Evolutionary conservation across 169 alveolate genomes (phyloP).

Genomic region (Plasmodium gaboni): DNA sequence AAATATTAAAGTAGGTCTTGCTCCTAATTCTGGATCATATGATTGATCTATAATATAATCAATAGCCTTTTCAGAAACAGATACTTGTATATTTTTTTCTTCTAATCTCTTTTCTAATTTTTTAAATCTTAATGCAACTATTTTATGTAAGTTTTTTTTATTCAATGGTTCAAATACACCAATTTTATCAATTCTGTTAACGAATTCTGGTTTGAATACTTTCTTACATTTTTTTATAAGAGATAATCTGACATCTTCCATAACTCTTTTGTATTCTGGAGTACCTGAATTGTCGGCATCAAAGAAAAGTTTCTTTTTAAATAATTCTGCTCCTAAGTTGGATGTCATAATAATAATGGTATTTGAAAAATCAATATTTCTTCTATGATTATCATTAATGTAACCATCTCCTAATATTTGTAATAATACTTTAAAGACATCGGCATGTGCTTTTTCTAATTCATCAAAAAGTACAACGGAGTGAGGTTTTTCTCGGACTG

Average conservation of each 20-base stretch:
- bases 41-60: conserved; percentile 74
- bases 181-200: conserved; percentile 87
- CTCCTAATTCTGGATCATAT: conserved; percentile 76
- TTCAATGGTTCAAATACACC: conserved; percentile 78
- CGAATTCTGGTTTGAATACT: conserved; percentile 84
- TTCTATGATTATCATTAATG: conserved; percentile 81
- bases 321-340: conserved; percentile 84
- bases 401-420: conserved; percentile 78
- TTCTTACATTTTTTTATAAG: conserved; percentile 72
- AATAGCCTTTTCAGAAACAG: conserved; percentile 61
- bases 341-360: conserved; percentile 86
- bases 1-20: conserved; percentile 75
- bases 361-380: conserved; percentile 85
- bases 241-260: conserved; percentile 58
- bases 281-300: conserved; percentile 71
- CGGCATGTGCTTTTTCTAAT: conserved; percentile 76
- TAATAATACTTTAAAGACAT: conserved; percentile 67
- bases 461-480: conserved; percentile 76
- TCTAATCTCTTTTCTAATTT: conserved; percentile 74
- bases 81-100: conserved; percentile 44
- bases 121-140: conserved; percentile 76
- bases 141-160: conserved; percentile 72
- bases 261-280: conserved; percentile 48
- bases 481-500: conserved; percentile 80
- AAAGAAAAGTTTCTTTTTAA: conserved; percentile 64